Conservation (phyloP, 2,329 filamentous ascomycete species). For the Penicillium sp. region DNA sequence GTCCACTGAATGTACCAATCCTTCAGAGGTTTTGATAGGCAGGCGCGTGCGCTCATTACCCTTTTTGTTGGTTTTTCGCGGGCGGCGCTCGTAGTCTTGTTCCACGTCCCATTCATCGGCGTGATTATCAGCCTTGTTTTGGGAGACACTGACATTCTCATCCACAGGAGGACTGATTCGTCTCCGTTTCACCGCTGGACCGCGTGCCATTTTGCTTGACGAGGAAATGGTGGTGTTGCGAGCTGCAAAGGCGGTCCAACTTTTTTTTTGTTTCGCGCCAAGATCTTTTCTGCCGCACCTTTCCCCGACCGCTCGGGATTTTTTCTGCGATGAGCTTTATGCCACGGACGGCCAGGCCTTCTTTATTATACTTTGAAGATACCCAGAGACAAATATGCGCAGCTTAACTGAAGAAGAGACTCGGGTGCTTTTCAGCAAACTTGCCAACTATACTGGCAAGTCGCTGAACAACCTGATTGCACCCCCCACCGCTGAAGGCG, state of each 20-base stretch:
- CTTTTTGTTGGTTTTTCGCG: slow-evolving; percentile 70
- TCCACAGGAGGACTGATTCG: slow-evolving; percentile 46
- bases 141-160: slow-evolving; percentile 25
- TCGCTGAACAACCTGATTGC: slow-evolving; percentile 80
- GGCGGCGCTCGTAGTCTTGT: slow-evolving; percentile 78
- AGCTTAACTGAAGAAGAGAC: slow-evolving; percentile 16
- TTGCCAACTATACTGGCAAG: slow-evolving; percentile 86
- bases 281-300: slow-evolving; percentile 11
- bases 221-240: slow-evolving; percentile 13
- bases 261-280: slow-evolving; percentile 8
- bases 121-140: slow-evolving; percentile 49
- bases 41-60: slow-evolving; percentile 67
- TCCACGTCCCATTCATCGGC: slow-evolving; percentile 85
- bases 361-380: too few species aligned
- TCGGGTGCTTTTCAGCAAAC: slow-evolving; percentile 49
- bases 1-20: slow-evolving; percentile 58
- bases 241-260: slow-evolving; percentile 12
- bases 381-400: slow-evolving; percentile 12
- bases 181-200: slow-evolving; percentile 46
- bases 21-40: slow-evolving; percentile 80
- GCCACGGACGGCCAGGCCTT: too few species aligned
- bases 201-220: slow-evolving; percentile 41
- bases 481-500: slow-evolving; percentile 61
- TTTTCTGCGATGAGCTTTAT: neutral
- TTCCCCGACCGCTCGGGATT: slow-evolving; percentile 12